Base-by-base conservation (phyloP, 441 rosid genomes). In the Gossypium schwendimanii region DNA sequence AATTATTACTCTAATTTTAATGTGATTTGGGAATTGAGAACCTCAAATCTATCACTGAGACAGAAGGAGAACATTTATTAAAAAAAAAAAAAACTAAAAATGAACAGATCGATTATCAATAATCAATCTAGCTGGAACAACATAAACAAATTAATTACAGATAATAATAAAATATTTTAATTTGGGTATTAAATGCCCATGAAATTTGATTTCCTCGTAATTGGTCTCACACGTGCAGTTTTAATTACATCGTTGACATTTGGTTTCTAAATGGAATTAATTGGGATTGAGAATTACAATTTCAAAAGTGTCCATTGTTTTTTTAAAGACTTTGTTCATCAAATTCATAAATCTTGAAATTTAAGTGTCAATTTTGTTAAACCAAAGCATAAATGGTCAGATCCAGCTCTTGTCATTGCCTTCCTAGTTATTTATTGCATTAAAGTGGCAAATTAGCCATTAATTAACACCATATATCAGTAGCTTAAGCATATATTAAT, bases 161-260 rank as follows among this genome's bases (percentile, higher is more conserved):
- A 3, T 64, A 65, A 47, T 64, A 61, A n/a, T 61, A 31, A 24
- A 24, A 3, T 24, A n/a, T 50, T 15, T 15, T 45, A 45, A 17
- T 17, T 54, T 54, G 3, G 11, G 31, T 10, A 57, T 21, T 57
- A 23, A 24, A 57, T 57, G 33, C 15, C 10, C 14, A 53, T 6
- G 9, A 39, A 55, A 28, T 31, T 31, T 52, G 18, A 1, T 69
- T 53, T 57, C 69, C 73, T 65, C 53, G 60, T 71, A 76, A 71
- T 73, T 71, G 44, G 61, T 47, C 77, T 60, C 77, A 28, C 84
- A 79, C 81, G 74, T 81, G 81, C 78, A 59, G 47, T 41, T 79
- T 50, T 77, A 79, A 73, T 77, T 77, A 21, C 76, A 69, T 23
- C 54, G 76, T 79, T 79, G 85, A 81, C 83, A 54, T 47, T 52